These are phyloP conservation scores for Chrysosporium keratinophilum DNA, from an alignment of 2,329 filamentous ascomycete genomes.

Conservation along the genomic window DNA sequence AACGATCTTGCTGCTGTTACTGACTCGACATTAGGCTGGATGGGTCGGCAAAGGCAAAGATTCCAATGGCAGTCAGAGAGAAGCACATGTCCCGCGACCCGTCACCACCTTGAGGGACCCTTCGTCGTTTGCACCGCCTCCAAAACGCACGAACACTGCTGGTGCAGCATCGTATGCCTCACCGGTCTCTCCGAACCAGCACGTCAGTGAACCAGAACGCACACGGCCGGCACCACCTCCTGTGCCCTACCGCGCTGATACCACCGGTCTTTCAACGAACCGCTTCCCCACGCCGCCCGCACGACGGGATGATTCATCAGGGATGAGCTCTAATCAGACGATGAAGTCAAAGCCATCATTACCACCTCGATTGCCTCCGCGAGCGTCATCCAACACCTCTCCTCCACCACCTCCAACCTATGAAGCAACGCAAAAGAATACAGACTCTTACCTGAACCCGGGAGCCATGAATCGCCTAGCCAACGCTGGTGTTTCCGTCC, in stretches of 20 bases:
- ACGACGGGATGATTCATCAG: conserved; percentile 28
- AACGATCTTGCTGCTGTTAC: background rate
- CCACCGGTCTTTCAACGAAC: conserved; percentile 58
- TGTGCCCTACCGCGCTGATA: conserved; percentile 58
- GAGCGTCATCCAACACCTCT: conserved; percentile 44
- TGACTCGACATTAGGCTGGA: conserved; percentile 38
- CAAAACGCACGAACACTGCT: conserved; percentile 51
- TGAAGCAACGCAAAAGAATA: conserved; percentile 28
- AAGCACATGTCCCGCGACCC: conserved; percentile 48
- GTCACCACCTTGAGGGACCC: conserved; percentile 65
- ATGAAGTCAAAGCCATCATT: conserved; percentile 43
- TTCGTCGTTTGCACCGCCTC: conserved; percentile 66
- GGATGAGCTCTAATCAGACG: conserved; percentile 19
- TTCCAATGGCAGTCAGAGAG: conserved; percentile 29
- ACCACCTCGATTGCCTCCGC: conserved; percentile 62
- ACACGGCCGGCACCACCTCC: conserved; percentile 42
- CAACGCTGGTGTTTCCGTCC: conserved; percentile 66
- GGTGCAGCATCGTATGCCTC: conserved; percentile 37
- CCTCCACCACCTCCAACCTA: conserved; percentile 40
- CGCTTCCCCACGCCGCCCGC: conserved; percentile 62
- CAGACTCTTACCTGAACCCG: conserved; percentile 38
- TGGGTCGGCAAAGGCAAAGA: conserved; percentile 49
- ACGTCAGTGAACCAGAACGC: conserved; percentile 24
- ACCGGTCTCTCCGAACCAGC: conserved; percentile 29
- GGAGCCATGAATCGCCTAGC: conserved; percentile 57